Evolutionary conservation across 1,284 basidiomycete genomes (phyloP).

Genomic region (Ceratobasidium sp.): DNA sequence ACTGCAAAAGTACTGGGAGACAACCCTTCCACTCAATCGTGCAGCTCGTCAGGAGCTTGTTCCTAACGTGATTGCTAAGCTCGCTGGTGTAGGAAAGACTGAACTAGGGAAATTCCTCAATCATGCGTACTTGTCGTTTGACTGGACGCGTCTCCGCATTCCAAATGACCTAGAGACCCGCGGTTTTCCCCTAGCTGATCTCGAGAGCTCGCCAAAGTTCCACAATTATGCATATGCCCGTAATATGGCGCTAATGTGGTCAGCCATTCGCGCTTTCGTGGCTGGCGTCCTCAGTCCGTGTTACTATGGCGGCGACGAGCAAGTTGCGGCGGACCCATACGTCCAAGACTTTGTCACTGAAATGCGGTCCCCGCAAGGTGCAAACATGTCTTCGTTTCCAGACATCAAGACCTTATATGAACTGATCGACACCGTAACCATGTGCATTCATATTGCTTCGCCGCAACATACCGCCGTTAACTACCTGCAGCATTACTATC

Average conservation of each 20-base stretch:
- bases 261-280: conserved; percentile 41
- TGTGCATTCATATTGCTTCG: conserved; percentile 44
- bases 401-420: conserved; percentile 43
- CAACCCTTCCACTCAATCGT: conserved; percentile 44
- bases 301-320: conserved; percentile 10
- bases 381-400: conserved; percentile 30
- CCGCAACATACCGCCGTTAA: conserved; percentile 46
- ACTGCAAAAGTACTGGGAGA: conserved; percentile 44
- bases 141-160: conserved; percentile 37
- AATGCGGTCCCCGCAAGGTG: conserved; percentile 36
- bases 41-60: conserved; percentile 25
- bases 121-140: conserved; percentile 42
- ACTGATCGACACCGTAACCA: conserved; percentile 39
- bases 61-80: conserved; percentile 28
- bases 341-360: conserved; percentile 28
- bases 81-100: conserved; percentile 18
- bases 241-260: conserved; percentile 44
- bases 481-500: conserved; percentile 43
- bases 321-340: conserved; percentile 26
- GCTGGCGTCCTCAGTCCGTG: conserved; percentile 19
- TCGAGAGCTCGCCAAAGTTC: conserved; percentile 30
- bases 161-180: conserved; percentile 35
- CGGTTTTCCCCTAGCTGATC: conserved; percentile 42
- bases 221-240: conserved; percentile 47
- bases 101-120: conserved; percentile 13